Conservation (phyloP, 2,329 filamentous ascomycete species). For the Parafenestella ontariensis region DNA sequence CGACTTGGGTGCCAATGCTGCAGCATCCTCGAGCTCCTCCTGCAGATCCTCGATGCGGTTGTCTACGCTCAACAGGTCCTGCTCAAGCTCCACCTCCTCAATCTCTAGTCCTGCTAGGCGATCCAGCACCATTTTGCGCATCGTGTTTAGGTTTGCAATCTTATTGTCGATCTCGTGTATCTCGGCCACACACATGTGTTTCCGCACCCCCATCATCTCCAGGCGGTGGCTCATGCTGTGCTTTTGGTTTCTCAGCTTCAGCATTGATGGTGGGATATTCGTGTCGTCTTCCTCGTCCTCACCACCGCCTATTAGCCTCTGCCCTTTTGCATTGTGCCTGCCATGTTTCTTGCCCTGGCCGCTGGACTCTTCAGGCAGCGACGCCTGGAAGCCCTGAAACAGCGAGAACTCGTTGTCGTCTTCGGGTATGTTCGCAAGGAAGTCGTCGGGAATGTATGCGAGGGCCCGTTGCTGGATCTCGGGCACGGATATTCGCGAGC, state of each 20-base stretch:
- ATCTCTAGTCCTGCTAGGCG: constrained; percentile 85
- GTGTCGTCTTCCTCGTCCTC: constrained; percentile 58
- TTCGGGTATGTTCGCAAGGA: constrained; percentile 88
- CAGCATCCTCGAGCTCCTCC: constrained; percentile 63
- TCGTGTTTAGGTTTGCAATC: constrained; percentile 88
- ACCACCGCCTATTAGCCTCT: constrained; percentile 72
- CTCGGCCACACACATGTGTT: constrained; percentile 97
- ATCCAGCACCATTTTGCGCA: constrained; percentile 91
- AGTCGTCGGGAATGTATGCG: constrained; percentile 85
- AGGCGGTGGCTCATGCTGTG: constrained; percentile 81
- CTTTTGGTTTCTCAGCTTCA: constrained; percentile 80
- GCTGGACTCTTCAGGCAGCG: constrained; percentile 71
- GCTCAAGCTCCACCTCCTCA: constrained; percentile 88
- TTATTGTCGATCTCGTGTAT: constrained; percentile 97
- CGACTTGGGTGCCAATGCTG: constrained; percentile 53
- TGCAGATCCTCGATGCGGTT: constrained; percentile 69
- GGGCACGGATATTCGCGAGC: constrained; percentile 84
- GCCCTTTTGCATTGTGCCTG: constrained; percentile 73
- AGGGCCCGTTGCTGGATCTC: constrained; percentile 96
- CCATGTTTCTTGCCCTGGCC: constrained; percentile 65
- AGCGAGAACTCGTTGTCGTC: constrained; percentile 86
- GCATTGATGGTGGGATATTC: constrained; percentile 70
- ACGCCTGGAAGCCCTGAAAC: constrained; percentile 96
- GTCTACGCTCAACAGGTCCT: constrained; percentile 72
- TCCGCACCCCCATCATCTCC: constrained; percentile 89